Percentiles rank a stretch among this genome's conserved stretches.
Conservation (phyloP, 1,284 basidiomycete genomes). For the Cryptococcus sp. region DNA sequence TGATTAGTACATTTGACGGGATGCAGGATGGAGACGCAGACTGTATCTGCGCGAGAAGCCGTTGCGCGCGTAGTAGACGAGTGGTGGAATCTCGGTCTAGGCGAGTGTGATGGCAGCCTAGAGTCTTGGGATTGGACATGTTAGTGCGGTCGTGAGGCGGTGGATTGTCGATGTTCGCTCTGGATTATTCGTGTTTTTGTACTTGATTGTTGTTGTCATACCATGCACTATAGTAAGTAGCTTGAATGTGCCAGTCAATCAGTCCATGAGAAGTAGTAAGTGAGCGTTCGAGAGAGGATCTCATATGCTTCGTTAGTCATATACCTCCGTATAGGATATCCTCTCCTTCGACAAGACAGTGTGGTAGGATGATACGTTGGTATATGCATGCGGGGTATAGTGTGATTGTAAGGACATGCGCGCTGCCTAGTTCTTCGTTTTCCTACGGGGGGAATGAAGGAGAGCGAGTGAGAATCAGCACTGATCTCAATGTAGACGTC, state of each 20-base stretch:
- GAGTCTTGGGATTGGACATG: constrained; percentile 52
- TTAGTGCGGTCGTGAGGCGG: constrained; percentile 3
- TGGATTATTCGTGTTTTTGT: no score
- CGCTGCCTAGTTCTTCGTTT: constrained; percentile 22
- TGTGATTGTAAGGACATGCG: neutral
- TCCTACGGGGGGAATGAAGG: constrained; percentile 5
- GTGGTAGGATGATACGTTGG: neutral
- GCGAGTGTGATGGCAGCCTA: constrained; percentile 40
- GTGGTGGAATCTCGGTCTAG: constrained; percentile 57
- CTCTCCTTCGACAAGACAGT: no score
- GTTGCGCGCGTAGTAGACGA: constrained; percentile 74
- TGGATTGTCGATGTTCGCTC: no score
- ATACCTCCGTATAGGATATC: no score
- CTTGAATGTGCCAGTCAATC: no score
- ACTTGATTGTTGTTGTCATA: no score
- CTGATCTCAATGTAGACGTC: no score
- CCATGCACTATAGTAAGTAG: no score
- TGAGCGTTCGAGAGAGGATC: no score
- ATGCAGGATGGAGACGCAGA: constrained; percentile 81
- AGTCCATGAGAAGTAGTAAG: no score
- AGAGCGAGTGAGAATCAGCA: neutral
- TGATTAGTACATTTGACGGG: constrained; percentile 59
- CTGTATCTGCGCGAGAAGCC: constrained; percentile 76
- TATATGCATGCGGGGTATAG: constrained; percentile 25
- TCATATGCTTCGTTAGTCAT: no score